These are phyloP conservation scores for Protomyces inundatus DNA, from an alignment of 1,139 yeast species.

Conservation along the genomic window DNA sequence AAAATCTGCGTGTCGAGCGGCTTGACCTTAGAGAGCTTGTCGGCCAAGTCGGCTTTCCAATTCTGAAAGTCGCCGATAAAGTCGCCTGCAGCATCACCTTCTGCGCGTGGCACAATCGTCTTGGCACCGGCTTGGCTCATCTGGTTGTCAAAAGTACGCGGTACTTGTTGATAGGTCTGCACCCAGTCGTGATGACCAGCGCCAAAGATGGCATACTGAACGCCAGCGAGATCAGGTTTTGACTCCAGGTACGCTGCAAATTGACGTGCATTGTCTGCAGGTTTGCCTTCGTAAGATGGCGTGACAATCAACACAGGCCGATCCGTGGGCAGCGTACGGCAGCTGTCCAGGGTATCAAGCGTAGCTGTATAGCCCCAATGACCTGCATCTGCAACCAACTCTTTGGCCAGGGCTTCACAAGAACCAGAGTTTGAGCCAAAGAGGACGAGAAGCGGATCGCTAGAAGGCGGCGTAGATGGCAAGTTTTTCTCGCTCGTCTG, in stretches of 20 bases:
- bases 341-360: conserved; percentile 17
- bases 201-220: conserved; percentile 23
- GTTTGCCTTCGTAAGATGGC: conserved; percentile 26
- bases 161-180: conserved; percentile 19
- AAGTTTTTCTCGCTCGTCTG: background rate
- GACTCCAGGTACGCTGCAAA: conserved; percentile 23
- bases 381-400: conserved; percentile 7
- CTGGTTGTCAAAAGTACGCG: conserved; percentile 14
- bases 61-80: conserved; percentile 23
- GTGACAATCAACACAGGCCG: conserved; percentile 22
- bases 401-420: conserved; percentile 24
- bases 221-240: conserved; percentile 21
- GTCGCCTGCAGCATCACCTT: conserved; percentile 26
- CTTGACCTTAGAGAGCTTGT: background rate
- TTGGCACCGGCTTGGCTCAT: conserved; percentile 18
- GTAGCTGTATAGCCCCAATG: conserved; percentile 1
- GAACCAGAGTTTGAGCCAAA: conserved; percentile 26
- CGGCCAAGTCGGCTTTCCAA: conserved; percentile 22
- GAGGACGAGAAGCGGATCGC: conserved; percentile 4
- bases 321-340: conserved; percentile 9
- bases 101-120: conserved; percentile 13
- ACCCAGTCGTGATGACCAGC: conserved; percentile 28
- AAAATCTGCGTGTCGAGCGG: too few species aligned
- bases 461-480: background rate
- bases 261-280: conserved; percentile 25